phyloP scores from a whole-genome alignment of 1,284 basidiomycete species.

The Coniferiporia weirii region DNA sequence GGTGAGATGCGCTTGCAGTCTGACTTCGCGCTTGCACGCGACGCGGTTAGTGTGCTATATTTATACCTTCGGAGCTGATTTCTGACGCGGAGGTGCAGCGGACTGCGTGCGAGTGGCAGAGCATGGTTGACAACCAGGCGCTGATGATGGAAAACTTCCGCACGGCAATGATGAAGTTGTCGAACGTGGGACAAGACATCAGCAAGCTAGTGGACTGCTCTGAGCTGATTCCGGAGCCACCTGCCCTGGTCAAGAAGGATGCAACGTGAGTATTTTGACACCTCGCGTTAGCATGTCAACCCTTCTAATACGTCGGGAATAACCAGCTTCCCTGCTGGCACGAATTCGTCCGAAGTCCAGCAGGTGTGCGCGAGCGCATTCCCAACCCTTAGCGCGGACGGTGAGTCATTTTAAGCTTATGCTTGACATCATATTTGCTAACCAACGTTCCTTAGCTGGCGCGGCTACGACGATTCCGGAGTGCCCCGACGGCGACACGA shows the following conservation, averaged over 20 bases:
- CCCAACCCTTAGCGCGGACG: conserved; percentile 13
- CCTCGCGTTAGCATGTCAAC: neutral
- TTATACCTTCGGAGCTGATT: neutral
- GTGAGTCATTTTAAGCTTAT: conserved; percentile 5
- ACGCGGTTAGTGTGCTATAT: conserved; percentile 4
- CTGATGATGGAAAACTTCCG: conserved; percentile 27
- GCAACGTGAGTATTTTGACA: neutral
- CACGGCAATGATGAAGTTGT: conserved; percentile 29
- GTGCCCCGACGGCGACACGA: conserved; percentile 1
- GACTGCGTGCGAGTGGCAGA: conserved; percentile 22
- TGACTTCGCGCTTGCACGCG: conserved; percentile 21
- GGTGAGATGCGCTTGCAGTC: conserved; percentile 23
- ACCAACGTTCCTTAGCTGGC: neutral
- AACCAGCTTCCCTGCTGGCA: conserved; percentile 14
- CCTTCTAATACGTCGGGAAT: neutral
- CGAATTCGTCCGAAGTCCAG: conserved; percentile 6
- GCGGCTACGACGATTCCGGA: neutral
- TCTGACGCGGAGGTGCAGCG: neutral
- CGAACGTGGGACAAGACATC: conserved; percentile 28
- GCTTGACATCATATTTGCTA: neutral
- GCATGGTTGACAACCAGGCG: conserved; percentile 19
- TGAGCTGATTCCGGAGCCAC: conserved; percentile 10
- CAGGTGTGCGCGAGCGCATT: conserved; percentile 12
- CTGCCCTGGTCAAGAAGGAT: neutral
- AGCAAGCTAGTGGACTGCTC: conserved; percentile 17